A percentile compares a stretch with the other conserved stretches of the same genome.
phyloP scores from a whole-genome alignment of 345 rosid genomes.

The Salix suchowensis region DNA sequence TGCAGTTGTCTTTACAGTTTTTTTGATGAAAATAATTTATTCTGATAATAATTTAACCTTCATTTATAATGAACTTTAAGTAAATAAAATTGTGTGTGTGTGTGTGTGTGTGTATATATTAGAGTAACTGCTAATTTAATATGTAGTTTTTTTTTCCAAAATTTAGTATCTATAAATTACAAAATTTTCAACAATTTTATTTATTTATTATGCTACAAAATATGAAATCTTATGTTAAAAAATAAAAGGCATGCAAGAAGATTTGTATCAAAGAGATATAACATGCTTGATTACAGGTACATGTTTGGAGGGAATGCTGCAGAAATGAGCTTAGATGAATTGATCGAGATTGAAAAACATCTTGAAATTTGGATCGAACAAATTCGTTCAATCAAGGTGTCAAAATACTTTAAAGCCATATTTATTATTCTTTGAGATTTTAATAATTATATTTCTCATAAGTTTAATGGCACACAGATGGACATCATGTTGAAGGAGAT shows the following conservation, averaged over 20 bases:
- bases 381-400: conserved; percentile 83
- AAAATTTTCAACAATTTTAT: too few relatives aligned
- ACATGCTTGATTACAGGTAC: conserved; percentile 33
- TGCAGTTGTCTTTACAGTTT: too few relatives aligned
- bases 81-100: too few relatives aligned
- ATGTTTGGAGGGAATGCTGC: conserved; percentile 77
- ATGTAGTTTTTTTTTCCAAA: too few relatives aligned
- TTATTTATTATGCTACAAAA: too few relatives aligned
- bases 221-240: background rate
- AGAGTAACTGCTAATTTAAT: too few relatives aligned
- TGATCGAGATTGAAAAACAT: conserved; percentile 72
- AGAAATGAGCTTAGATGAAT: conserved; percentile 65
- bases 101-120: too few relatives aligned
- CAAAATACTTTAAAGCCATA: background rate
- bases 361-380: conserved; percentile 79
- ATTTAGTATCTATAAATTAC: too few relatives aligned
- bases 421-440: background rate
- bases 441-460: background rate
- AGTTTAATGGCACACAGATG: conserved; percentile 43
- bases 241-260: background rate
- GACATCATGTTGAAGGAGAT: conserved; percentile 76
- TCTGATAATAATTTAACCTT: too few relatives aligned
- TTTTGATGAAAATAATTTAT: too few relatives aligned
- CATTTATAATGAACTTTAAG: too few relatives aligned
- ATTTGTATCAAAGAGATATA: background rate